Base-by-base conservation (phyloP, 2,329 filamentous ascomycete genomes). In the Iodosphaeria phyllophila region DNA sequence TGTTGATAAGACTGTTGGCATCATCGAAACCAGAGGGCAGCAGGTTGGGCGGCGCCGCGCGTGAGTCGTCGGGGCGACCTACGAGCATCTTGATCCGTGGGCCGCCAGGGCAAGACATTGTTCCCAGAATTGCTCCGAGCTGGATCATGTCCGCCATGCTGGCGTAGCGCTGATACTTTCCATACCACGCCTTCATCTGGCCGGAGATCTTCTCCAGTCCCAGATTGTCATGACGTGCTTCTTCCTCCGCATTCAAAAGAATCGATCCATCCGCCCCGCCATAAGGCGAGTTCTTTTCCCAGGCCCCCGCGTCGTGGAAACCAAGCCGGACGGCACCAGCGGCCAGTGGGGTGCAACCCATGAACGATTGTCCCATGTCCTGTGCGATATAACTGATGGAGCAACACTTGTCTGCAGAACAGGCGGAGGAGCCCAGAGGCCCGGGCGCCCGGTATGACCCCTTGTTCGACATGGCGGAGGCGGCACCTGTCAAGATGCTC, bases 61-160 rank as follows among this genome's bases (percentile, higher is more conserved):
- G 36, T 9, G 40, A 36, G 22, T 50, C 46, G 33, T 66, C 60
- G 13, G 39, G 45, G 25, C 62, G 51, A 16, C 62, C 61, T 6
- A 60, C 51, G 30, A 57, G 58, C n/a, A 53, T 52, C 10, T 49
- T 41, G 18, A 66, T 54, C 8, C 51, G 49, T 3, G 61, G 62
- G 1, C 63, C 61, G 9, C 55, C 52, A 1, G 61, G 60, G 27
- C 63, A 68, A 3, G 51, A 48, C 3, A 58, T 51, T 4, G 58
- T 56, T 4, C 55, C 60, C 20, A 58, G 46, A 23, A 45, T 48
- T 41, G 47, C 52, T 3, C 52, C 58, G 24, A 63, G 54, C 37
- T 64, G 58, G 20, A 64, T 56, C 12, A 68, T 43, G 39, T 69
- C 63, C 11, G 63, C 63, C 32, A 60, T 57, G 8, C 50, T 46